These are phyloP conservation scores for Magnolia changhungtana DNA, from an alignment of 164 flowering plant species.

Conservation along the genomic window DNA sequence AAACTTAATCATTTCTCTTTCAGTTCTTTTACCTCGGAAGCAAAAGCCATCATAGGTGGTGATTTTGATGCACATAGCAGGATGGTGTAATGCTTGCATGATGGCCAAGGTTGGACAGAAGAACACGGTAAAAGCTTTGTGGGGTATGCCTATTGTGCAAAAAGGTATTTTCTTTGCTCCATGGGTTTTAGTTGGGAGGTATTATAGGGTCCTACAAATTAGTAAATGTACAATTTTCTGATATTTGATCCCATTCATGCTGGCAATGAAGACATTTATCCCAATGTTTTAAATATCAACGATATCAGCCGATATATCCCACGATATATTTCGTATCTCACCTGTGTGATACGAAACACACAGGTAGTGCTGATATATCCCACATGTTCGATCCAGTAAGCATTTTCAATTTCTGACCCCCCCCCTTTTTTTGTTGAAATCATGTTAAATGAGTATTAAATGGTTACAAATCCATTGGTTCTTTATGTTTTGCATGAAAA, in stretches of 20 bases:
- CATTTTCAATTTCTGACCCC: too few species aligned
- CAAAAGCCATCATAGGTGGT: background rate
- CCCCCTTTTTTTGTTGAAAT: too few species aligned
- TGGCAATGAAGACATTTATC: background rate
- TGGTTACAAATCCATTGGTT: too few species aligned
- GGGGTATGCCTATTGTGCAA: background rate
- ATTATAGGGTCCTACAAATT: background rate
- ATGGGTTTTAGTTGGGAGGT: background rate
- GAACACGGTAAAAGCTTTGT: background rate
- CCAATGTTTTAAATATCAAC: background rate
- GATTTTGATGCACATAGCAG: background rate
- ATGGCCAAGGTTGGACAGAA: background rate
- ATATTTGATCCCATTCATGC: background rate
- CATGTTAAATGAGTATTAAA: too few species aligned
- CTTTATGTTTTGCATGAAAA: too few species aligned
- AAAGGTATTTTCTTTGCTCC: background rate
- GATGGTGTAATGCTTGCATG: background rate
- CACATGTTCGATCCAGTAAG: background rate
- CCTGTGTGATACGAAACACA: background rate
- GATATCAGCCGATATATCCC: background rate
- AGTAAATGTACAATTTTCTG: background rate
- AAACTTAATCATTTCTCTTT: background rate
- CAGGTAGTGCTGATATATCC: background rate
- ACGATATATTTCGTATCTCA: background rate
- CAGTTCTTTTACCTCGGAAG: slow-evolving; percentile 9